Base-by-base conservation (phyloP, 2,329 filamentous ascomycete genomes). In the Escovopsis sp. region DNA sequence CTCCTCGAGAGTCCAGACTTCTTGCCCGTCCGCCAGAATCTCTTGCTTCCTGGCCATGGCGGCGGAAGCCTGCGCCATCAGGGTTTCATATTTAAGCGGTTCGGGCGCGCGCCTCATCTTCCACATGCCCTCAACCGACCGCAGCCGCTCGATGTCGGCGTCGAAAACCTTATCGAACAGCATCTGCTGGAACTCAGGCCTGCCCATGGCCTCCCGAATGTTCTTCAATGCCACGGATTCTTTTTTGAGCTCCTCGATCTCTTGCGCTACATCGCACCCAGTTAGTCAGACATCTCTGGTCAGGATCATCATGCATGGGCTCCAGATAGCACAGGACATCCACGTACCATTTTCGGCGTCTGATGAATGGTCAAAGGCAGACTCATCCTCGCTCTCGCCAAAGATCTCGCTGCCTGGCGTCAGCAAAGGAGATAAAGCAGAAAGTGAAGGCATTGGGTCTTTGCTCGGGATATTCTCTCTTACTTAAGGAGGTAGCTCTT, bases 91-190 rank as follows among this genome's bases (percentile, higher is more conserved):
- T 27, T 79, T 66, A 11, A 96, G 65, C 7, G 83, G 62, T 46
- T 79, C 68, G 0, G 88, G 90, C 2, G 79, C 67, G 41, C 73
- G 72, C 44, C 86, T 72, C 4, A 73, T 76, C 57, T 86, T 92
- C 90, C 90, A 98, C 85, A 96, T 93, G 43, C 92, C 88, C 50
- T 90, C 79, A 72, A 94, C 92, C 12, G 79, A 81, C 28, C 77
- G 70, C 37, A 98, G 56, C 13, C 90, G 74, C 43, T 79, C 67
- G 36, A 98, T 81, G 50, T 98, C 90, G 34, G 80, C 66, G 41
- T 76, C 72, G 58, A 90, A 98, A 3, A 96, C 87, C 54, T 96
- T 98, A 50, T 93, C 73, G 51, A 96, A 96, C 1, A 98, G 73
- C 49, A 82, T 71, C 43, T 76, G 68, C 1, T 80, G 65, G 48